Evolutionary conservation across 148 eudicot genomes (phyloP), one percentile per base, ranked within the genome.

Genomic region (Fagopyrum esculentum): DNA sequence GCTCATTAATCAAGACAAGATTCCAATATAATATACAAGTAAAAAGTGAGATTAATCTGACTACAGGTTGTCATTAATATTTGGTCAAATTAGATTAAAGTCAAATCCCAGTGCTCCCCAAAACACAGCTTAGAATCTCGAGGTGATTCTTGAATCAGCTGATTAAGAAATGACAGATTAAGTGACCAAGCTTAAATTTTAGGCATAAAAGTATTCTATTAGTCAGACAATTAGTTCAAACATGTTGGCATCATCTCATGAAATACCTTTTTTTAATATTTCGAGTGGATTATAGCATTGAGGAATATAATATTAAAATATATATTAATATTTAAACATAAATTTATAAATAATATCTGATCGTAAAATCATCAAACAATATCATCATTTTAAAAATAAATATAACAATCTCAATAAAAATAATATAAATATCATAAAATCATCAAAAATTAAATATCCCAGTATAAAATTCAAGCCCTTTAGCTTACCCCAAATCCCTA

Each of bases 121-220:
- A 16, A 55, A 55, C 22, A 16, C 60, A 55, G 26, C 22, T 55
- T 55, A 6, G 40, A 35, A 16, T 22, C 22, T 55, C 60, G 60
- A 55, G 26, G n/a, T 3, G 60, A 17, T 55, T 17, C 60, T 26
- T 57, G 63, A 57, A 6, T 59, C 9, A 59, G 26, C 64, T 26
- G 43, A 22, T 60, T 22, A 26, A 60, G 15, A 60, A 60, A 60
- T 56, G 40, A 26, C 66, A 60, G 66, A 60, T 60, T 60, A 60
- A 30, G 66, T 60, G 19, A 60, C 8, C 22, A 55, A 6, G 3
- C 35, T 60, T 3, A 60, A 9, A 26, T 9, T 22, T 4, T 30
- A 26, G 40, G 52, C 11, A 60, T 60, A 60, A 3, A 55, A 22
- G 60, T 16, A 55, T 60, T 60, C 35, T 26, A 26, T 26, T 9